A percentile compares a stretch with the other conserved stretches of the same genome.
These are phyloP conservation scores for Saccharomyces hybrid DNA, from an alignment of 1,139 yeast genomes.

Conservation along the genomic window DNA sequence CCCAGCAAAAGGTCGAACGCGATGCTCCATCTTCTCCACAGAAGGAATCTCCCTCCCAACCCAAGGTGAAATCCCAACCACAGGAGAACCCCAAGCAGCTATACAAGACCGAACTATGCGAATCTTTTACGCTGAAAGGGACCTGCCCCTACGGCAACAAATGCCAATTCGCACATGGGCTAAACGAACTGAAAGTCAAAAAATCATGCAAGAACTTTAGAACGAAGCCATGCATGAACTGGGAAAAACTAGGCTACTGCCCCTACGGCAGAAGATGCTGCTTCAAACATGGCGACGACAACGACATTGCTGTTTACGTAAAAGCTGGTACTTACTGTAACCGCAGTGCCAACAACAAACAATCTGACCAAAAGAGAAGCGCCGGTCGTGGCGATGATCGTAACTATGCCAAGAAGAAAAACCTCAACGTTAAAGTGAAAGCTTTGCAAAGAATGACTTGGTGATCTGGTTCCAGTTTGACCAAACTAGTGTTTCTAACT, in stretches of 20 bases:
- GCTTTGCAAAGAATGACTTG: conserved; percentile 20
- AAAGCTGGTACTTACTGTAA: conserved; percentile 5
- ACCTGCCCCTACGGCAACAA: conserved; percentile 81
- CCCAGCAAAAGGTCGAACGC: conserved; percentile 5
- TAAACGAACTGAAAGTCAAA: conserved; percentile 61
- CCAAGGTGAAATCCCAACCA: conserved; percentile 2
- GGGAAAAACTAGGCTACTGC: conserved; percentile 76
- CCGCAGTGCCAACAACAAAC: neutral
- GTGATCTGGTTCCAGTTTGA: conserved; percentile 31
- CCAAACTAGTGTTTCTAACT: neutral
- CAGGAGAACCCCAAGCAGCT: conserved; percentile 53
- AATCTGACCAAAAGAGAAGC: neutral
- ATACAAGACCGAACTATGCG: conserved; percentile 87
- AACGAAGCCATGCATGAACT: conserved; percentile 84
- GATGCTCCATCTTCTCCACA: neutral
- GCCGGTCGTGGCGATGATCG: neutral
- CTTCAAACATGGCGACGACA: conserved; percentile 62
- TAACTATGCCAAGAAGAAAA: conserved; percentile 4
- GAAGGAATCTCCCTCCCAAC: neutral
- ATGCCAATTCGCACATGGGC: conserved; percentile 94
- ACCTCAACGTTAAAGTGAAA: conserved; percentile 12
- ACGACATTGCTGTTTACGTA: conserved; percentile 28
- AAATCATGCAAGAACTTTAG: conserved; percentile 82
- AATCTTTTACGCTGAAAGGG: conserved; percentile 65
- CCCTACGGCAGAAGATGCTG: conserved; percentile 89